Conservation (phyloP, 371 early-diverging fungal species). For the Mucor velutinosus region DNA sequence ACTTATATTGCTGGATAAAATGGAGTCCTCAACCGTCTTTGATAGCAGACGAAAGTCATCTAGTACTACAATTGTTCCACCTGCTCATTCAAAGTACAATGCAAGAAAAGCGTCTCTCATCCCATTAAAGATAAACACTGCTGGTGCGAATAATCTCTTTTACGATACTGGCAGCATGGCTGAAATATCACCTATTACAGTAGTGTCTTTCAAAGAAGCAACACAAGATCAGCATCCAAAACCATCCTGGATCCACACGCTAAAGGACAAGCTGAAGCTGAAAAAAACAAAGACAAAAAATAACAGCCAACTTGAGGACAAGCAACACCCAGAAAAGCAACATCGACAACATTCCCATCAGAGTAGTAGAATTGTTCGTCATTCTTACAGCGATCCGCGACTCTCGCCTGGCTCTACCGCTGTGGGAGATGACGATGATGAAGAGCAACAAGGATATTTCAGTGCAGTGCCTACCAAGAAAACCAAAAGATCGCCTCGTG, state of each 20-base stretch:
- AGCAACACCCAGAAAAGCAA: neutral
- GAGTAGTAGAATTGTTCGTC: neutral
- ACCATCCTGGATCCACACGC: neutral
- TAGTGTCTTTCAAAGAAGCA: neutral
- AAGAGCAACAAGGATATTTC: slow-evolving; percentile 7
- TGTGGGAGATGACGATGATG: slow-evolving; percentile 20
- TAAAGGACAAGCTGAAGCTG: neutral
- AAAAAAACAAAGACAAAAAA: neutral
- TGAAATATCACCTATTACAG: slow-evolving; percentile 1
- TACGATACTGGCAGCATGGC: slow-evolving; percentile 9
- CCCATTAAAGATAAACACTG: slow-evolving; percentile 1
- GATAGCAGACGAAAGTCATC: slow-evolving; percentile 3
- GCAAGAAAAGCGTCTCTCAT: neutral
- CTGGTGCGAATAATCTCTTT: neutral
- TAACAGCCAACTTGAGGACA: neutral
- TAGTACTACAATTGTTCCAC: slow-evolving; percentile 6
- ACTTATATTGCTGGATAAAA: neutral
- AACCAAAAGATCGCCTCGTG: slow-evolving; percentile 1
- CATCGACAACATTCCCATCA: neutral
- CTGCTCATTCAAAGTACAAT: neutral
- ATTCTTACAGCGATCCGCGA: slow-evolving; percentile 12
- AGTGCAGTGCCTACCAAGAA: neutral
- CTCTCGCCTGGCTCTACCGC: slow-evolving; percentile 23
- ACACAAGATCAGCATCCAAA: neutral
- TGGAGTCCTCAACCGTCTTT: neutral